Percentiles rank a stretch among this genome's conserved stretches.
phyloP scores from a whole-genome alignment of 768 basidiomycete genomes.

The Termitomyces sp. region DNA sequence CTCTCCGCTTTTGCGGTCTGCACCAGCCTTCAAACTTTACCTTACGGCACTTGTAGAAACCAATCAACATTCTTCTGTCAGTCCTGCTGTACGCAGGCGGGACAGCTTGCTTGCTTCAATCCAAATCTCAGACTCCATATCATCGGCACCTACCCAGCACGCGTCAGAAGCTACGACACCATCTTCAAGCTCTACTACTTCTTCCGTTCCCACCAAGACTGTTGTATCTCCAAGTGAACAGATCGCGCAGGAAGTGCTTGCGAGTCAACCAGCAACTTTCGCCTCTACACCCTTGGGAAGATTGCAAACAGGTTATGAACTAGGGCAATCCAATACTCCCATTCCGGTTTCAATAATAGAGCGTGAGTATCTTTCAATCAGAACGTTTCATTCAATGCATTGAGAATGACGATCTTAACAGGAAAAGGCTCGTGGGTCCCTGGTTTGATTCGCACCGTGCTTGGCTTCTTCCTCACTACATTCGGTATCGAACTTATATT shows the following conservation, averaged over 20 bases:
- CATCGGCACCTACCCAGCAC: conserved; percentile 8
- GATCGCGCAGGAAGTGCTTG: conserved; percentile 48
- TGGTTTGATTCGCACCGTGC: conserved; percentile 58
- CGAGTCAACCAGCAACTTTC: conserved; percentile 27
- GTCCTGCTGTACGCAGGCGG: conserved; percentile 63
- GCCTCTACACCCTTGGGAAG: conserved; percentile 36
- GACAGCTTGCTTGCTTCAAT: conserved; percentile 54
- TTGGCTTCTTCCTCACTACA: conserved; percentile 46
- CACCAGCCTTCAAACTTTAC: conserved; percentile 76
- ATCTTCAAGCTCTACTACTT: conserved; percentile 11
- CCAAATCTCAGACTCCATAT: conserved; percentile 7
- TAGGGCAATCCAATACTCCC: conserved; percentile 50
- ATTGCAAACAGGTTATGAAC: conserved; percentile 37
- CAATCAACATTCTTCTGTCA: conserved; percentile 54
- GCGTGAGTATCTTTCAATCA: conserved; percentile 44
- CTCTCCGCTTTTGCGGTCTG: conserved; percentile 68
- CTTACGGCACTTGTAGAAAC: conserved; percentile 61
- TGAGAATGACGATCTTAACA: conserved; percentile 25
- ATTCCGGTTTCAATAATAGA: conserved; percentile 82
- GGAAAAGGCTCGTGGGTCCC: conserved; percentile 69
- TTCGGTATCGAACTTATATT: conserved; percentile 56
- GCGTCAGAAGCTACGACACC: conserved; percentile 12
- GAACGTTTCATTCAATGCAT: background rate
- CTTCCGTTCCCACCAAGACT: conserved; percentile 14
- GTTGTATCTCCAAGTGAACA: conserved; percentile 29